Evolutionary conservation across 768 basidiomycete species (phyloP).

Genomic region (Leccinum rimulosum): DNA sequence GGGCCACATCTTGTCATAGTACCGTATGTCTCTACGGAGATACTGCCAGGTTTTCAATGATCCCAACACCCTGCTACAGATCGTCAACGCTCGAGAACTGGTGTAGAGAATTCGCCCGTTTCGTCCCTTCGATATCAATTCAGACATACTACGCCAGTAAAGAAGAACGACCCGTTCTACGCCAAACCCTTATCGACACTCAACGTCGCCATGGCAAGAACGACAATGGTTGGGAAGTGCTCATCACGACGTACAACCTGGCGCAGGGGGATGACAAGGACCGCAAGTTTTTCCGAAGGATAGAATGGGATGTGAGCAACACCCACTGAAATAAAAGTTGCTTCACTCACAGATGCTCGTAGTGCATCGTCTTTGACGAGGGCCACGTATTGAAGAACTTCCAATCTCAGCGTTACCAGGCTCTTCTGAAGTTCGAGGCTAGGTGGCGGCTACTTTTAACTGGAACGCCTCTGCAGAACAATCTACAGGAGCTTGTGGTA

Average conservation of each 20-base stretch:
- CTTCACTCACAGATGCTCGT: conserved; percentile 3
- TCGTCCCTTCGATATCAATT: conserved; percentile 81
- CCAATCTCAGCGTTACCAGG: conserved; percentile 93
- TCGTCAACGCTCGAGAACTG: conserved; percentile 98
- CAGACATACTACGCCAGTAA: conserved; percentile 95
- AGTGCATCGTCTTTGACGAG: conserved; percentile 96
- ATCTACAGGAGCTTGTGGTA: conserved; percentile 86
- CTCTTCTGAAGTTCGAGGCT: conserved; percentile 79
- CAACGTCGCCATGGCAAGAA: conserved; percentile 46
- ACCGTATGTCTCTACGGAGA: conserved; percentile 58
- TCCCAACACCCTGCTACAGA: conserved; percentile 37
- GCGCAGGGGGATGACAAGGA: conserved; percentile 86
- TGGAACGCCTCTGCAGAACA: conserved; percentile 93
- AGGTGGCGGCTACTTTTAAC: conserved; percentile 92
- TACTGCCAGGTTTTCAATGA: not conserved
- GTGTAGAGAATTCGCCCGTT: conserved; percentile 93
- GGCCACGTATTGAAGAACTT: conserved; percentile 98
- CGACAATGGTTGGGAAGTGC: conserved; percentile 80
- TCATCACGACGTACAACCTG: conserved; percentile 94
- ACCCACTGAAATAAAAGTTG: not conserved
- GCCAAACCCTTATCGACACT: conserved; percentile 68
- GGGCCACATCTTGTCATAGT: conserved; percentile 95
- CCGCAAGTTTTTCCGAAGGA: conserved; percentile 87
- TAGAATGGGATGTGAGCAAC: conserved; percentile 84
- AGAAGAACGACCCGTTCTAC: conserved; percentile 72